Evolutionary conservation across 768 basidiomycete genomes (phyloP), one percentile per base, ranked within the genome.

Genomic region (Hygrophorus russula): DNA sequence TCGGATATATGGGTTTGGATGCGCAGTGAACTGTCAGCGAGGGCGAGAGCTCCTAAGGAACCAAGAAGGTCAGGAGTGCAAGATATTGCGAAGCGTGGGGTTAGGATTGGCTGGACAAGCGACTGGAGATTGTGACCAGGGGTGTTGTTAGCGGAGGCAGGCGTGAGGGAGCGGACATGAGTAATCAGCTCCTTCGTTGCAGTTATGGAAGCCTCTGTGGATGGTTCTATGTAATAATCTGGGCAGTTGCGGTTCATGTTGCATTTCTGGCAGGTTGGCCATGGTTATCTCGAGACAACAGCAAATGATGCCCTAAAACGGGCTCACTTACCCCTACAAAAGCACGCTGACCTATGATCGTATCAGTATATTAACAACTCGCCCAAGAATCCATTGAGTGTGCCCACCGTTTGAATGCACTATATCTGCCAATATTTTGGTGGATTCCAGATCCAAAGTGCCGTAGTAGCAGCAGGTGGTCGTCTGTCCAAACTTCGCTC

Each of bases 1-100:
- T 98, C 94, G 11, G 83, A 78, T 35, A 97, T 79, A 59, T 97
- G 94, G 2, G 94, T 97, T 62, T 98, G 94, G 41, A 96, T 84
- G 41, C 73, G 72, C 28, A 98, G 68, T 1, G 61, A 49, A 3
- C 78, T 71, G 52, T 86, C 74, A 2, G 67, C 56, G 15, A 63
- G 55, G 0, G 83, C 83, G 32, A 94, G 61, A 4, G 63, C 51
- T 7, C 84, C 79, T 4, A 98, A 68, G 3, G 64, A 60, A 0
- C 55, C 37, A 39, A 97, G 70, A 24, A 93, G 75, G n/a, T 73
- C 63, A 10, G 69, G 59, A 0, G 91, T 78, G 61, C 91, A 94
- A 9, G 87, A 80, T 46, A 97, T 83, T 17, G 94, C 94, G 59
- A 97, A 98, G n/a, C 94, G 85, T 11, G 94, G 94, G 0, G 94